A percentile compares a stretch with the other conserved stretches of the same genome.
These are phyloP conservation scores for Acacia pycnantha DNA, from an alignment of 331 rosid genomes.

Conservation along the genomic window DNA sequence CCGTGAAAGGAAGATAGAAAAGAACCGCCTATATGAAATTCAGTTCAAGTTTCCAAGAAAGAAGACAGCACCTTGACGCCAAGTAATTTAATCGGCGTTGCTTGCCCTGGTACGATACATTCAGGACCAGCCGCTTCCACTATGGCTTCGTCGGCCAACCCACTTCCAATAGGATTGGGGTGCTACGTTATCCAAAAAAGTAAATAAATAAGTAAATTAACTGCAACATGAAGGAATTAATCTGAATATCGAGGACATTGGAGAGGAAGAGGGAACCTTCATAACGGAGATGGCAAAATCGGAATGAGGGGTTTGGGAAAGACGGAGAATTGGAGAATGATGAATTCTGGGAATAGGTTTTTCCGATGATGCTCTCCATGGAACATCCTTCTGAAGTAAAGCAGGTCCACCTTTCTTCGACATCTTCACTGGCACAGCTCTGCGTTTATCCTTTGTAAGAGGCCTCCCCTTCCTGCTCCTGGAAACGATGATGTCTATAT, in stretches of 20 bases:
- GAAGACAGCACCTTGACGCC: slow-evolving; percentile 75
- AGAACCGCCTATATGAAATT: background rate
- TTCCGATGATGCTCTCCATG: slow-evolving; percentile 69
- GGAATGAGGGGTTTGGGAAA: slow-evolving; percentile 59
- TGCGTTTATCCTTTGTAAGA: background rate
- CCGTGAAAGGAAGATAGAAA: background rate
- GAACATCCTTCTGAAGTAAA: slow-evolving; percentile 69
- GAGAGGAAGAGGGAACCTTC: slow-evolving; percentile 51
- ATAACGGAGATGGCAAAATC: slow-evolving; percentile 66
- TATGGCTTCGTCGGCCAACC: slow-evolving; percentile 71
- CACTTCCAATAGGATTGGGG: slow-evolving; percentile 73
- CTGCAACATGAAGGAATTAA: background rate
- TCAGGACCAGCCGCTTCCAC: slow-evolving; percentile 98
- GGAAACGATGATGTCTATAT: background rate
- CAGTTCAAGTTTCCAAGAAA: background rate
- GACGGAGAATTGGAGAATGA: slow-evolving; percentile 71
- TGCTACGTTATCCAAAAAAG: slow-evolving; percentile 42
- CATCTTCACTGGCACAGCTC: slow-evolving; percentile 28
- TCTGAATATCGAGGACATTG: background rate
- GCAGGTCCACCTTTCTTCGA: slow-evolving; percentile 53
- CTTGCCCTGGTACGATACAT: slow-evolving; percentile 84
- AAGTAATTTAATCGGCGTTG: slow-evolving; percentile 61
- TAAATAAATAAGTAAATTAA: background rate
- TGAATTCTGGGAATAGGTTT: slow-evolving; percentile 84
- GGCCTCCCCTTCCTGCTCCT: background rate